Evolutionary conservation across 177 flowering plant species (phyloP).

Genomic region (Vitis hybrid): DNA sequence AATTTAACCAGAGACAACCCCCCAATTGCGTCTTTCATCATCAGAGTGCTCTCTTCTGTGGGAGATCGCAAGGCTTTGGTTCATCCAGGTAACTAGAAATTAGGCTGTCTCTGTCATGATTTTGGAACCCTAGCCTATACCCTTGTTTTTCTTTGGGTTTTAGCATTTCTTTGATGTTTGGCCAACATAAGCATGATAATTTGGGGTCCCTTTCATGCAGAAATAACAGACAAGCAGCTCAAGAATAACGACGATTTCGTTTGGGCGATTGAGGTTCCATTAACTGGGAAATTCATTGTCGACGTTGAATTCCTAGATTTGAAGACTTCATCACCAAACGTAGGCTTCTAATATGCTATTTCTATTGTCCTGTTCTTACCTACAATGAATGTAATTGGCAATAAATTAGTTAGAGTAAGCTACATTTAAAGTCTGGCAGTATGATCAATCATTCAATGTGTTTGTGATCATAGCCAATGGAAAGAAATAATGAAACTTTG

Average conservation of each 20-base stretch:
- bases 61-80: slow-evolving; percentile 59
- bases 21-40: slow-evolving; percentile 80
- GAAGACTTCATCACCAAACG: slow-evolving; percentile 58
- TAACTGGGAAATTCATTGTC: slow-evolving; percentile 75
- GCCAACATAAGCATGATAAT: background rate
- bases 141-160: background rate
- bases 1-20: slow-evolving; percentile 71
- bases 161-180: too few relatives aligned
- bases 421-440: too few relatives aligned
- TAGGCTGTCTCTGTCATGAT: background rate
- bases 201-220: slow-evolving; percentile 29
- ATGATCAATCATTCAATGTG: background rate
- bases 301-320: slow-evolving; percentile 89
- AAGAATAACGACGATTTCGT: slow-evolving; percentile 80
- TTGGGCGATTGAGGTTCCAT: slow-evolving; percentile 76
- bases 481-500: too few relatives aligned
- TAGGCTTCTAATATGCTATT: slow-evolving; percentile 25
- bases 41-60: slow-evolving; percentile 55
- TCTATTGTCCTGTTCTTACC: background rate
- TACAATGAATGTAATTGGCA: background rate
- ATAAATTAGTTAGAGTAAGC: too few relatives aligned
- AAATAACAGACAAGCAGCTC: slow-evolving; percentile 64
- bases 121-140: background rate
- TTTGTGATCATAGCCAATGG: too few relatives aligned
- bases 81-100: slow-evolving; percentile 64